These are phyloP conservation scores for Phialocephala sp. DNA, from an alignment of 2,329 filamentous ascomycete species.

Conservation along the genomic window DNA sequence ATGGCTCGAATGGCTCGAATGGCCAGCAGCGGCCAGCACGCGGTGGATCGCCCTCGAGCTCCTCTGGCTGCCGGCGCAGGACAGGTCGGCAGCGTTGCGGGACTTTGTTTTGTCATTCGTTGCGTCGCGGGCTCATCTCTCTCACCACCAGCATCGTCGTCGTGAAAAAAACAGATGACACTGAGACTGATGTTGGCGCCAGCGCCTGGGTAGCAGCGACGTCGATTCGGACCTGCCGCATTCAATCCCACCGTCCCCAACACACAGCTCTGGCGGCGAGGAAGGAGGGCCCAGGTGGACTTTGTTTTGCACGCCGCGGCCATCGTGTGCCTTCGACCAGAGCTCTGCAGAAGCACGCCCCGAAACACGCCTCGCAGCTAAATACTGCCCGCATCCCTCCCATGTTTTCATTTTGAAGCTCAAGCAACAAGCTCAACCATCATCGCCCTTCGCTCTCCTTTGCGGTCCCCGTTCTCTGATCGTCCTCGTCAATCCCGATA, in stretches of 20 bases:
- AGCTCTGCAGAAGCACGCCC: not conserved
- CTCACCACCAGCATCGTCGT: not conserved
- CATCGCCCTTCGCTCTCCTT: not conserved
- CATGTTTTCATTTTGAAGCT: not conserved
- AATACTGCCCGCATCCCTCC: conserved; percentile 5
- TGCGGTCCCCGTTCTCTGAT: not conserved
- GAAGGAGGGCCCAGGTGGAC: not conserved
- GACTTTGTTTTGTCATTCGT: not conserved
- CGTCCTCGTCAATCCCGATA: not conserved
- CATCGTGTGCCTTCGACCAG: conserved; percentile 4
- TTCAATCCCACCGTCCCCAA: not conserved
- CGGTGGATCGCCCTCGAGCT: not conserved
- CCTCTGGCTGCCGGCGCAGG: not conserved
- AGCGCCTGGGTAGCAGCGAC: not conserved
- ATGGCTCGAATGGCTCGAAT: too few species aligned
- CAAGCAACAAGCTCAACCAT: conserved; percentile 3
- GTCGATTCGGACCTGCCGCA: not conserved
- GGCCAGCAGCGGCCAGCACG: not conserved
- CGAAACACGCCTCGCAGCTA: conserved; percentile 5
- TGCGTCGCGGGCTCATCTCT: not conserved
- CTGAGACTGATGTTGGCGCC: not conserved
- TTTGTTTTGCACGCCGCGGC: not conserved
- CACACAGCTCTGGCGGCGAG: too few species aligned
- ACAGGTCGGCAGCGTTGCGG: too few species aligned
- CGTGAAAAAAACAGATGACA: not conserved